Conservation (phyloP, 768 basidiomycete genomes). For the Tricholoma terreum region DNA sequence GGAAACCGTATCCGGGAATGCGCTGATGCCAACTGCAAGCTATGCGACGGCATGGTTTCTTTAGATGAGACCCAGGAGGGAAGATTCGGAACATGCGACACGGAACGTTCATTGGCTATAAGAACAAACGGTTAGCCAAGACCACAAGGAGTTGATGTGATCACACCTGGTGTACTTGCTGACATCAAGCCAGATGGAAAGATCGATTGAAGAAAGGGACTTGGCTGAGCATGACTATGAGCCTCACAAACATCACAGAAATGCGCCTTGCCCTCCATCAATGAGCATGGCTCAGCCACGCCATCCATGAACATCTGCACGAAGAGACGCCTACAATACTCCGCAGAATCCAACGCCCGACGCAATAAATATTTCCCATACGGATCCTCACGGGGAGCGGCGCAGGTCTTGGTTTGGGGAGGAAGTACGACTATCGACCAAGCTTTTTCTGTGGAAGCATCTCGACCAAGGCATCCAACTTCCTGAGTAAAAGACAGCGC, state of each 20-base stretch:
- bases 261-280: neutral
- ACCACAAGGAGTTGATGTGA: no score
- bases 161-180: no score
- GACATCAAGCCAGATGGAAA: no score
- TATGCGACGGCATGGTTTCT: no score
- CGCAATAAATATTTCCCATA: neutral
- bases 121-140: no score
- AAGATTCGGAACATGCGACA: no score
- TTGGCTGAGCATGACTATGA: no score
- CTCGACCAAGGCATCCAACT: neutral
- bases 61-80: no score
- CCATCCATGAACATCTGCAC: constrained; percentile 2
- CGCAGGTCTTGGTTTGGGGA: neutral
- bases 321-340: neutral
- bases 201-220: no score
- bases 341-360: neutral
- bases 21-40: no score
- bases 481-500: neutral
- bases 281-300: neutral
- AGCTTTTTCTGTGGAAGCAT: neutral
- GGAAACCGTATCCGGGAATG: no score
- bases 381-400: neutral
- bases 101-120: no score
- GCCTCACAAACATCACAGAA: neutral
- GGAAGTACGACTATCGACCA: neutral